These are phyloP conservation scores for Trametes coccinea DNA, from an alignment of 768 basidiomycete species.

Conservation along the genomic window DNA sequence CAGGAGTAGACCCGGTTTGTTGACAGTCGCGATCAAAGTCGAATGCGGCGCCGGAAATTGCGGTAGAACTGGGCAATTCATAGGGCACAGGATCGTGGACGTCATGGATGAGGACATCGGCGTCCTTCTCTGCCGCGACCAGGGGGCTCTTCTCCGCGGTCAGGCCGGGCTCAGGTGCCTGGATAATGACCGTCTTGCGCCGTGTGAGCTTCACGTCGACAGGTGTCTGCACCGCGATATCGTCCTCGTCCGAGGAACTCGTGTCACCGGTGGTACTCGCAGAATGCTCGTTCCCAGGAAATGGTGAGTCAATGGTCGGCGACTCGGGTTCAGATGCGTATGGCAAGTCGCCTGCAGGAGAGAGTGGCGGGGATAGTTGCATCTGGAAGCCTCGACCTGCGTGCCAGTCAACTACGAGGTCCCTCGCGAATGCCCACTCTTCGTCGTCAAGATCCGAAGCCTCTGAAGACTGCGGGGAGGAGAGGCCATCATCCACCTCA, in stretches of 20 bases:
- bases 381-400: constrained; percentile 2
- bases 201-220: constrained; percentile 19
- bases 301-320: background rate
- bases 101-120: constrained; percentile 1
- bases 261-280: background rate
- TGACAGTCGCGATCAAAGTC: constrained; percentile 8
- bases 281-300: background rate
- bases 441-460: constrained; percentile 26
- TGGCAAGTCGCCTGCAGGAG: constrained; percentile 9
- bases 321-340: constrained; percentile 3
- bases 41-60: constrained; percentile 24
- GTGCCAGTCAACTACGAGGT: constrained; percentile 32
- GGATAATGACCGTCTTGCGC: constrained; percentile 34
- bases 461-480: constrained; percentile 7
- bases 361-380: constrained; percentile 11
- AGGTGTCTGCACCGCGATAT: background rate
- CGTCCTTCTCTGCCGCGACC: background rate
- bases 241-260: background rate
- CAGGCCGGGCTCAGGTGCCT: constrained; percentile 21
- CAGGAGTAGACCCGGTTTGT: constrained; percentile 21
- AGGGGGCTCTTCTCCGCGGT: background rate
- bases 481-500: background rate
- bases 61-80: constrained; percentile 17
- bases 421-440: constrained; percentile 39
- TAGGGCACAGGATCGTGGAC: constrained; percentile 25